Base-by-base conservation (phyloP, 106 monocot species). In the Dioscorea dumetorum region DNA sequence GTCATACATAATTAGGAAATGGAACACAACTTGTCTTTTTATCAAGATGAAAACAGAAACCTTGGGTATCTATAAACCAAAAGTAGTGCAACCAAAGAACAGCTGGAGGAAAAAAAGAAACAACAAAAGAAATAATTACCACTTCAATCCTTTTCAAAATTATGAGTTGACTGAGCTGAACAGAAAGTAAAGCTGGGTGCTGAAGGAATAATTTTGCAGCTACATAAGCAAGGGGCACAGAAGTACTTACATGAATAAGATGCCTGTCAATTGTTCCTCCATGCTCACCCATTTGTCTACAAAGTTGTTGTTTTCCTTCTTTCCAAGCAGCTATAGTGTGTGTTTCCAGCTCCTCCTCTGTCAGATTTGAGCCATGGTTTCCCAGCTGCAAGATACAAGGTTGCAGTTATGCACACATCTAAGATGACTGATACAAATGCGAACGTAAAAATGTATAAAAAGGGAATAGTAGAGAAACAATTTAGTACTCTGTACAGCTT, bases 251-350 rank as follows among this genome's bases (percentile, higher is more conserved):
- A 75, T 83, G 60, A 61, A 90, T 79, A 58, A 99, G 58, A 61
- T 52, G 21, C 51, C 76, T 76, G 59, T 82, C 76, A 73, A 77
- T 53, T 48, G 86, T 67, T 65, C 82, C 68, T 12, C 82, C 82
- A 59, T 82, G 91, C 16, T 49, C 79, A 84, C 88, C 84, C 56
- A 74, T 61, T 58, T 79, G 82, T 19, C 70, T 70, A 61, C 75
- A 80, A 61, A 80, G 63, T 62, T 85, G 86, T 32, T 65, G 73
- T 56, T 93, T 99, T 74, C 80, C 89, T 33, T 80, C 75, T 77
- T 99, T 99, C 97, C 97, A 99, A 57, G 97, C 97, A 80, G 92
- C 79, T 77, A 99, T 93, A 18, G 97, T 85, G 49, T 99, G 97
- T 62, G 97, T 92, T 70, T 99, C 97, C 61, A 92, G 97, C 66